Evolutionary conservation across 2,329 filamentous ascomycete genomes (phyloP), one percentile per base, ranked within the genome.

Genomic region (Pseudopithomyces maydicus): DNA sequence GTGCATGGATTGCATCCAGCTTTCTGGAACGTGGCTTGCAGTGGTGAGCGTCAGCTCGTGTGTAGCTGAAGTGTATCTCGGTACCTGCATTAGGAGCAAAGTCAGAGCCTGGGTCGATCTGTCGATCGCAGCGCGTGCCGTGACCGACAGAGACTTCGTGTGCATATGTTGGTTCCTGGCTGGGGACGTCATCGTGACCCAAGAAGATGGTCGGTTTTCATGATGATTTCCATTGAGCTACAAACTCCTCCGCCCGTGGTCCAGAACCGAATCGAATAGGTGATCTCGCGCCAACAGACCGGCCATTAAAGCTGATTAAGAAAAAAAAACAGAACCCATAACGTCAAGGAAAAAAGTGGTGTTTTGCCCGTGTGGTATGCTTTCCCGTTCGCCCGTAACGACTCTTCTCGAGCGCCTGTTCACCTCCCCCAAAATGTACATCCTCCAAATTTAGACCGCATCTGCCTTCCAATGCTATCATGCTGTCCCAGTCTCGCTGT

Each of bases 201-300:
- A 35, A 3, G 14, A 17, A 2, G 15, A 14, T 19, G 29, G 29
- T 4, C 29, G 20, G 17, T 12, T 35, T 6, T 32, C 45, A 19
- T 20, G 15, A 50, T 12, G 38, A 17, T 26, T 60, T 57, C 42
- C 32, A 58, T 58, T 60, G 53, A 58, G 54, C 60, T 63, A 56
- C 47, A 55, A 51, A 54, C 54, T 48, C 47, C 50, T 36, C 41
- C 45, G 49, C n/a, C 29, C 43, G 45, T 48, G 42, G 22, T 50
- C 47, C 45, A 38, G 54, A 45, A 52, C 53, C 57, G 32, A 53
- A 45, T 55, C 48, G 45, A 51, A 52, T 22, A 36, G 44, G 57
- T 47, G 41, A 38, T 55, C 50, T 44, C 46, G 17, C 11, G 23
- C 23, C 33, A 38, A 23, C 23, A 35, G 32, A 33, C n/a, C 29